Evolutionary conservation across 2,329 filamentous ascomycete genomes (phyloP).

Genomic region (Beauveria sp.): DNA sequence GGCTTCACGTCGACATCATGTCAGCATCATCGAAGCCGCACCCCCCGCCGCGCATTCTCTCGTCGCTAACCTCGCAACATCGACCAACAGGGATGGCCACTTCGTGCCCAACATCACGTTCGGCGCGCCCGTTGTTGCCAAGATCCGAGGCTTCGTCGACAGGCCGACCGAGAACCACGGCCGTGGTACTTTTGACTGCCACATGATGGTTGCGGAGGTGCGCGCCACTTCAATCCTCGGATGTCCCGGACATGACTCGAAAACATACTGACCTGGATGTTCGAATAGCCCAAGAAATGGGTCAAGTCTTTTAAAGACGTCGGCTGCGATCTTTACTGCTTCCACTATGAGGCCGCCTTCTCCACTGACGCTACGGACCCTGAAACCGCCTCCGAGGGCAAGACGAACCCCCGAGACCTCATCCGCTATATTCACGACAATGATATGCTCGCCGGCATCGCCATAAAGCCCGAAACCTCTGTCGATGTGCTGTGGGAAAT

Average conservation of each 20-base stretch:
- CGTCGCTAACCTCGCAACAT: not conserved
- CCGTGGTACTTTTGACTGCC: constrained; percentile 94
- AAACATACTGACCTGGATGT: constrained; percentile 7
- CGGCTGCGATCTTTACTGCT: constrained; percentile 98
- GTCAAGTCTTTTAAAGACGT: constrained; percentile 90
- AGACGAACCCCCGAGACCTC: constrained; percentile 76
- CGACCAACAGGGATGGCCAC: constrained; percentile 72
- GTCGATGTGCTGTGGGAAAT: constrained; percentile 92
- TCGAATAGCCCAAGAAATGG: constrained; percentile 90
- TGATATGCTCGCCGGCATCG: constrained; percentile 86
- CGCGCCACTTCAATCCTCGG: constrained; percentile 14
- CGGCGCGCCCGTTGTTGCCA: constrained; percentile 88
- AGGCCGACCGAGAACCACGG: constrained; percentile 61
- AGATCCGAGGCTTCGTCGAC: constrained; percentile 81
- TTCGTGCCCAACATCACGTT: constrained; percentile 99
- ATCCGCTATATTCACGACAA: constrained; percentile 85
- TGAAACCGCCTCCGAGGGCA: constrained; percentile 56
- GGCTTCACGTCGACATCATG: constrained; percentile 93
- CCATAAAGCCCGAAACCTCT: constrained; percentile 85
- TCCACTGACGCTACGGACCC: constrained; percentile 80
- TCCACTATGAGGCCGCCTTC: constrained; percentile 96
- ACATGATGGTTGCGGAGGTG: constrained; percentile 99
- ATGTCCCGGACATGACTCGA: not conserved
- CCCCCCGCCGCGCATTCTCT: not conserved
- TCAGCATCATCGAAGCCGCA: constrained; percentile 25